Evolutionary conservation across 1,284 basidiomycete species (phyloP), one percentile per base, ranked within the genome.

Genomic region (Butyriboletus appendiculatus): DNA sequence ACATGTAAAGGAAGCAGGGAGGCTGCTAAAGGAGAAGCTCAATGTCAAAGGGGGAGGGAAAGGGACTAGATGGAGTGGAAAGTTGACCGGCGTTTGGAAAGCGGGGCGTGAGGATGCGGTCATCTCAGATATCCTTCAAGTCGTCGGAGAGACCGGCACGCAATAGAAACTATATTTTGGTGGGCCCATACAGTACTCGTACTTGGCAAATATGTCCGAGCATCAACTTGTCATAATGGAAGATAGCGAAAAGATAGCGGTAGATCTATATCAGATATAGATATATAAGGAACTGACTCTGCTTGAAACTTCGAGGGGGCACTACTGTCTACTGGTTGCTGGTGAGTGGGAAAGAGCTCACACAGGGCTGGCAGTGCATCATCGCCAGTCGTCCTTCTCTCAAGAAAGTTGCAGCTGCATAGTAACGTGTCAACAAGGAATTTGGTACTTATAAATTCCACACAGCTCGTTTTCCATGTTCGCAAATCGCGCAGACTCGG

Each of bases 31-130:
- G 68, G 60, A 65, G 2, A 80, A 76, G 58, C 71, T 87, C 30
- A 75, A 73, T 11, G 76, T 85, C 39, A 88, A 84, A 72, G 86
- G 84, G 12, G 85, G 84, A 18, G 85, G 85, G 5, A 85, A 84
- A 64, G 86, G 83, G 4, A 64, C 71, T 20, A 77, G 76, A 55
- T 89, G 85, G 86, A 88, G 85, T 61, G 86, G 86, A 3, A 88
- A 89, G 68, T 80, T 76, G 57, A 71, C 60, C 4, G 81, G 82
- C 2, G 74, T 81, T 15, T 84, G 81, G 81, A 82, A 76, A 58
- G 73, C 72, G 34, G 64, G 58, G 5, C 74, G 73, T 44, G 80
- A 82, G 58, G 72, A 69, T 37, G 60, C 51, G 3, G 50, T 58
- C 5, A 69, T 86, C 6, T 71, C 78, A 11, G 77, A 78, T 34